Conservation (phyloP, 306 rosid genomes). For the Rosa multiflora region DNA sequence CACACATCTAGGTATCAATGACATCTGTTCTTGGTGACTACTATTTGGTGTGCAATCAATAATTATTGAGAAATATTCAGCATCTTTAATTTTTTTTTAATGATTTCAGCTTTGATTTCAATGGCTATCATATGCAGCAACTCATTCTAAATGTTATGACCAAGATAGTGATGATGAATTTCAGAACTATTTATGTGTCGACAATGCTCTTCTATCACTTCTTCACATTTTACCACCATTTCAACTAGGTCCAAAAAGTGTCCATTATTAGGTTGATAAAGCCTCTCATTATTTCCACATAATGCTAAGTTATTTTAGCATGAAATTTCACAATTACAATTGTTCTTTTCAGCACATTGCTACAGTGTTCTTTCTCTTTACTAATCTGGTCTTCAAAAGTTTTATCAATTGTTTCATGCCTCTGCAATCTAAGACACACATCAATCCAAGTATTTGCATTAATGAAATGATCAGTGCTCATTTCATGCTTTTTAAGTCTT, state of each 20-base stretch:
- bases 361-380: slow-evolving; percentile 12
- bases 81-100: neutral
- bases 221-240: neutral
- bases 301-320: neutral
- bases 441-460: neutral
- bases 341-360: neutral
- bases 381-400: neutral
- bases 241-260: neutral
- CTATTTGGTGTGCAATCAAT: slow-evolving; percentile 6
- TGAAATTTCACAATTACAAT: neutral
- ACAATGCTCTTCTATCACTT: neutral
- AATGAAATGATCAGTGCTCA: neutral
- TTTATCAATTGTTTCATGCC: neutral
- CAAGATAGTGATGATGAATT: neutral
- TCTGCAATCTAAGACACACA: neutral
- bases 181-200: neutral
- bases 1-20: neutral
- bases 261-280: neutral
- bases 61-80: neutral
- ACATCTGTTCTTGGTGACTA: neutral
- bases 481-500: neutral
- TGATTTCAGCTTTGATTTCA: neutral
- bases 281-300: neutral
- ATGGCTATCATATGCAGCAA: neutral
- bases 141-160: neutral